Conservation (phyloP, 805 yeast species). For the Wickerhamiella hasegawae region DNA sequence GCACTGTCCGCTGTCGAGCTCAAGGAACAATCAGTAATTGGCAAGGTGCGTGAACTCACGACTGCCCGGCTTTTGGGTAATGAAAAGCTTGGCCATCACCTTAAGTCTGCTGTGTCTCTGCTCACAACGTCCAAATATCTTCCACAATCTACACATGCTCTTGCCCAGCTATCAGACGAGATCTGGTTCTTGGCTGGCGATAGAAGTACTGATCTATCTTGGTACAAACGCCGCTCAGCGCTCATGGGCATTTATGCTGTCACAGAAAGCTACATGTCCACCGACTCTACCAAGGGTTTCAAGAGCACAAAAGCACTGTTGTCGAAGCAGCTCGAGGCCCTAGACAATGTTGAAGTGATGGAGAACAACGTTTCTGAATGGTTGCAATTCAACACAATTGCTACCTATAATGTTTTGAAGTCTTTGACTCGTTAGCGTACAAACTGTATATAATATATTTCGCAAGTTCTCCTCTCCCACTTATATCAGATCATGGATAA, state of each 20-base stretch:
- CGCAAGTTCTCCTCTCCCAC: too few relatives aligned
- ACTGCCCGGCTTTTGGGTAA: slow-evolving; percentile 31
- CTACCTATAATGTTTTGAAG: slow-evolving; percentile 48
- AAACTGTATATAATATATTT: too few relatives aligned
- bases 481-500: too few relatives aligned
- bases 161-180: slow-evolving; percentile 70
- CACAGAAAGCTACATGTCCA: slow-evolving; percentile 60
- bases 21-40: slow-evolving; percentile 2
- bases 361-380: slow-evolving; percentile 62
- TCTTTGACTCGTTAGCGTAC: slow-evolving; percentile 35
- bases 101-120: slow-evolving; percentile 35
- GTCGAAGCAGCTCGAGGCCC: slow-evolving; percentile 36
- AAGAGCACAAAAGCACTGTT: slow-evolving; percentile 49
- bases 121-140: slow-evolving; percentile 52
- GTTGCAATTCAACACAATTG: slow-evolving; percentile 50
- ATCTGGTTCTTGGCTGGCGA: slow-evolving; percentile 70
- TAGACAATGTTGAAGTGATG: slow-evolving; percentile 40
- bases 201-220: slow-evolving; percentile 57
- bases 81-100: slow-evolving; percentile 9
- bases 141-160: slow-evolving; percentile 40
- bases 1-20: slow-evolving; percentile 19
- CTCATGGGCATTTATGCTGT: slow-evolving; percentile 56
- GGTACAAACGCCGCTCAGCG: slow-evolving; percentile 80
- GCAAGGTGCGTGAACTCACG: slow-evolving; percentile 26
- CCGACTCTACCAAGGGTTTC: slow-evolving; percentile 45